Percentiles rank a stretch among this genome's conserved stretches.
phyloP scores from a whole-genome alignment of 305 asterid genomes.

The Plantago coronopus region DNA sequence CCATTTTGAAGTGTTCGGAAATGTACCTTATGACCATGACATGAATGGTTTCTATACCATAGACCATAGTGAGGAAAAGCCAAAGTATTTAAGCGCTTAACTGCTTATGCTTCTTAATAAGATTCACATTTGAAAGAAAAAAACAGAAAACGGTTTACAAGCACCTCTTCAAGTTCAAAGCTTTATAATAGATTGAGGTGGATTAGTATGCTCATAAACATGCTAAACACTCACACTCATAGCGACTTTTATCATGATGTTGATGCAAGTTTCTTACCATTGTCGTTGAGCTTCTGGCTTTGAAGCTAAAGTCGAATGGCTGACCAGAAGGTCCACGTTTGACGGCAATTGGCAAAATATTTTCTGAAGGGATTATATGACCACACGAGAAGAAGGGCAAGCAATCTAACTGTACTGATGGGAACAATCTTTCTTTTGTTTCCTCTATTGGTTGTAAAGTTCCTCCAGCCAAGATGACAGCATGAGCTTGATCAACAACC shows the following conservation, averaged over 20 bases:
- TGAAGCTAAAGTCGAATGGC: constrained; percentile 79
- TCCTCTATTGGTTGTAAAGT: constrained; percentile 96
- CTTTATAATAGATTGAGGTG: background rate
- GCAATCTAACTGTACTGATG: constrained; percentile 48
- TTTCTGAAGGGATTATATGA: constrained; percentile 80
- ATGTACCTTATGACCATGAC: background rate
- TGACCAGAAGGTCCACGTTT: constrained; percentile 82
- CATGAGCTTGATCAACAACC: constrained; percentile 77
- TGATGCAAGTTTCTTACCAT: constrained; percentile 49
- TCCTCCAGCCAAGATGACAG: constrained; percentile 91
- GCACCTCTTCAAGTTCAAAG: no score
- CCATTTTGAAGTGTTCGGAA: background rate
- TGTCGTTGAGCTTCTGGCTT: constrained; percentile 58
- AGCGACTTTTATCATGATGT: constrained; percentile 4
- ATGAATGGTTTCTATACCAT: no score
- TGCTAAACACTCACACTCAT: no score
- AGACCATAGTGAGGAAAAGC: no score
- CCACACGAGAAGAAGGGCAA: constrained; percentile 82
- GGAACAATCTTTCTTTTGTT: constrained; percentile 85
- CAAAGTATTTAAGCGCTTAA: no score
- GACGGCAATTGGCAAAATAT: constrained; percentile 80
- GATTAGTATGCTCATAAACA: background rate
- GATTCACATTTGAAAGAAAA: no score
- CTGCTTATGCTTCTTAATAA: no score
- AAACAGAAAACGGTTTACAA: no score